A percentile compares a stretch with the other conserved stretches of the same genome.
These are phyloP conservation scores for Monosporascus cannonballus DNA, from an alignment of 2,329 filamentous ascomycete species.

Conservation along the genomic window DNA sequence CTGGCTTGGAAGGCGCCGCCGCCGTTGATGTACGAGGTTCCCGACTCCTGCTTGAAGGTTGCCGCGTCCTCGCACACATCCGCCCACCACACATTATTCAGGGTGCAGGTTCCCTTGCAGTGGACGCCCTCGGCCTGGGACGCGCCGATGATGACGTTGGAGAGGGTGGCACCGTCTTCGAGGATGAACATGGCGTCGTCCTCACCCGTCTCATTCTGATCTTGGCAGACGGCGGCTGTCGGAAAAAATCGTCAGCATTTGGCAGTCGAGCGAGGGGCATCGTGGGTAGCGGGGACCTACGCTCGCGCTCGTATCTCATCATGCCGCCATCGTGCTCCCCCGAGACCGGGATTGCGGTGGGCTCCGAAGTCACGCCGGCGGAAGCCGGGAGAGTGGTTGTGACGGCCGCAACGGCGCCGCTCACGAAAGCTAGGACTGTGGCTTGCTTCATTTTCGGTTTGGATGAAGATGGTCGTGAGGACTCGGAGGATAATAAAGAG, in stretches of 20 bases:
- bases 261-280: not conserved
- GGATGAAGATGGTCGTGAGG: not conserved
- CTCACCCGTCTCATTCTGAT: not conserved
- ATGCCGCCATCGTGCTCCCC: conserved; percentile 1
- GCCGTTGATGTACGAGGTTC: conserved; percentile 34
- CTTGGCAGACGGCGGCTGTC: not conserved
- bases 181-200: conserved; percentile 1
- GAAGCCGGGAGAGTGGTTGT: conserved; percentile 5
- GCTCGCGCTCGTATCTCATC: not conserved
- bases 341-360: conserved; percentile 4
- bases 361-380: conserved; percentile 4
- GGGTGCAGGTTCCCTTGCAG: conserved; percentile 1
- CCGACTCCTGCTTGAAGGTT: conserved; percentile 32
- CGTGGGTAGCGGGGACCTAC: not conserved
- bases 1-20: conserved; percentile 35
- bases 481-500: not conserved
- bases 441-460: not conserved
- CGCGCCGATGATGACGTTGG: conserved; percentile 2
- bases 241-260: not conserved
- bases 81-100: conserved; percentile 27
- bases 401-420: not conserved
- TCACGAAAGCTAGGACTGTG: not conserved
- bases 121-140: conserved; percentile 1
- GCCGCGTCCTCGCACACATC: conserved; percentile 33
- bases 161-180: conserved; percentile 1